phyloP scores from a whole-genome alignment of 202 grass and related monocot species.

The Elaeis oleifera region DNA sequence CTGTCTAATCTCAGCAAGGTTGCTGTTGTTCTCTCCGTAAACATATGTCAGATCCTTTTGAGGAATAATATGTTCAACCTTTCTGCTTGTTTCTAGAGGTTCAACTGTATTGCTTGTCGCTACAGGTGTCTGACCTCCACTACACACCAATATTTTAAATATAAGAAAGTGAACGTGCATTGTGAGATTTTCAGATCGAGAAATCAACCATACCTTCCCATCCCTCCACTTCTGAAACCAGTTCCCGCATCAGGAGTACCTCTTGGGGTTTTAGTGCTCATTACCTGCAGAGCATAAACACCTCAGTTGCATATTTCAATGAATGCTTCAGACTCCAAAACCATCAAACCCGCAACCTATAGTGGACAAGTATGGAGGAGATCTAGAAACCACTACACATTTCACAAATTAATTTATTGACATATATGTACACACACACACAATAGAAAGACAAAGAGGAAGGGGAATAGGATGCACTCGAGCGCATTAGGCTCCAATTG shows the following conservation, averaged over 20 bases:
- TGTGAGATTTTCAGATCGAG: background rate
- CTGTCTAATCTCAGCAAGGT: slow-evolving; percentile 51
- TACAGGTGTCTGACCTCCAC: slow-evolving; percentile 37
- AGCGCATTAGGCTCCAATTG: too few species aligned
- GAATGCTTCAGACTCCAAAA: background rate
- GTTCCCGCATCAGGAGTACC: slow-evolving; percentile 30
- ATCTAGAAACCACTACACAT: too few species aligned
- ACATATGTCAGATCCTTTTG: slow-evolving; percentile 44
- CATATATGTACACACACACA: too few species aligned
- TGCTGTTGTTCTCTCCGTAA: slow-evolving; percentile 40
- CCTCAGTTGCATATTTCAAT: slow-evolving; percentile 13
- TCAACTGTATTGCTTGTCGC: slow-evolving; percentile 38
- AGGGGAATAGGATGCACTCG: too few species aligned
- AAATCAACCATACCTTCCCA: slow-evolving; percentile 29
- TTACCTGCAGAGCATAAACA: slow-evolving; percentile 31
- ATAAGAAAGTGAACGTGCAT: background rate
- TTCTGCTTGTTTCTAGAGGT: slow-evolving; percentile 10
- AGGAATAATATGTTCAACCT: slow-evolving; percentile 28
- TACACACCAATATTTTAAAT: slow-evolving; percentile 16
- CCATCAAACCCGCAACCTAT: too few species aligned
- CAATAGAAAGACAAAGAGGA: too few species aligned
- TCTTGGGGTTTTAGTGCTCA: slow-evolving; percentile 26
- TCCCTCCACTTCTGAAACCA: slow-evolving; percentile 35
- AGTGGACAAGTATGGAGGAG: too few species aligned
- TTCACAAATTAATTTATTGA: too few species aligned